Evolutionary conservation across 768 basidiomycete genomes (phyloP), one percentile per base, ranked within the genome.

Genomic region (Cystobasidium onofrii): DNA sequence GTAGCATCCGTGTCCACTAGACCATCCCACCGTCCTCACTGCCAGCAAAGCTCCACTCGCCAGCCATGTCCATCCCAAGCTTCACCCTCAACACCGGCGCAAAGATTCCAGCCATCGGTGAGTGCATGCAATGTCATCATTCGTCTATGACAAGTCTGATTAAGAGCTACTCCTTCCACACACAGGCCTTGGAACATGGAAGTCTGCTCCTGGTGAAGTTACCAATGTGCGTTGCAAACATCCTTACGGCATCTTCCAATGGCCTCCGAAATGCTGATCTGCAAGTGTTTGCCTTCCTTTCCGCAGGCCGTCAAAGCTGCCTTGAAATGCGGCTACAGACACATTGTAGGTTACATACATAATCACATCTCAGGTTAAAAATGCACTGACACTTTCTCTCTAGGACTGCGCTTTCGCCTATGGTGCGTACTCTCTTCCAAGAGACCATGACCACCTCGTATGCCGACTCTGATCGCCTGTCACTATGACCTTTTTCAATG

Each of bases 291-390:
- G 50, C 63, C 25, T 17, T 7, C n/a, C 41, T 15, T 43, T 86
- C 86, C 23, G 76, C 81, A 85, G 46, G 91, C 91, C 25, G 91
- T 93, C 67, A 85, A 87, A 77, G 83, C 83, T 77, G 91, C 91
- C 0, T 82, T 94, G 79, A 34, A 78, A 73, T 82, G 83, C 54
- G 92, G 91, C 1, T 93, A 92, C 84, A 74, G 80, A 27, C 80
- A 81, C 70, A 78, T 83, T 78, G 80, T 88, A 85, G 79, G 87
- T 88, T 79, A n/a, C n/a, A n/a, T n/a, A n/a, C 31, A 69, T 23
- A 55, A 15, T 43, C 54, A 52, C 87, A 25, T 87, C 83, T 6
- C 89, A 90, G 80, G 20, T 55, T 15, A 17, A 57, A 50, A 3
- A 20, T 33, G 15, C 31, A 33, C 73, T 17, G 33, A 55, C 64